Base-by-base conservation (phyloP, 208 protist species). In the Acanthamoeba triangularis region DNA sequence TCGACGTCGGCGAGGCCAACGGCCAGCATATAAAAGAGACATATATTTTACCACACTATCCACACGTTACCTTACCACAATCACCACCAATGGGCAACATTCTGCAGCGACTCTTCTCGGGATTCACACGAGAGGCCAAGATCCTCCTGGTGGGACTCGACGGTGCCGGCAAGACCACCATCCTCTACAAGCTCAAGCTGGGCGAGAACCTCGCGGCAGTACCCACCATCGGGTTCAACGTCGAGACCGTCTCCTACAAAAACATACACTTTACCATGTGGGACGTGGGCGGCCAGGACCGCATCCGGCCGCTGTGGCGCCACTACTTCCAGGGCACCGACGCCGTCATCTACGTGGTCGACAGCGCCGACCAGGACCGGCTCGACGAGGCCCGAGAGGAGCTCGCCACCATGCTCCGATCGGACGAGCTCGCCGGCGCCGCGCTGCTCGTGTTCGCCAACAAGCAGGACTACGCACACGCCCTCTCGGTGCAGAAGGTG, bases 141-240 rank as follows among this genome's bases (percentile, higher is more conserved):
- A n/a, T n/a, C n/a, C n/a, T n/a, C n/a, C n/a, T n/a, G n/a, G n/a
- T n/a, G n/a, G n/a, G n/a, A n/a, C n/a, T n/a, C n/a, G n/a, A n/a
- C n/a, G n/a, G n/a, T 30, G 33, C 99, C 99, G 99, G 99, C 69
- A 99, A 99, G 97, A 99, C 99, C 41, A 99, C 98, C 28, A 90
- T 98, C 30, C 94, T 98, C 7, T 98, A 98, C 95, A 90, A 76
- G 74, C 90, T 97, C 23, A 95, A 95, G 54, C 49, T 97, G 4
- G 96, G 95, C 30, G 98, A 99, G 95, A 97, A 99, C 11, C 98
- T 99, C 28, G 99, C 98, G 4, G 99, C 99, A 52, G 99, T 99
- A 10, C 99, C 90, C 33, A 94, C 90, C 5, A 99, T 99, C 52
- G 97, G 97, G 10, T 52, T 47, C 54, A 44, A 33, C 13, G 49